Percentiles rank a stretch among this genome's conserved stretches.
These are phyloP conservation scores for Aspergillus cristatus DNA, from an alignment of 495 filamentous ascomycete genomes.

Conservation along the genomic window DNA sequence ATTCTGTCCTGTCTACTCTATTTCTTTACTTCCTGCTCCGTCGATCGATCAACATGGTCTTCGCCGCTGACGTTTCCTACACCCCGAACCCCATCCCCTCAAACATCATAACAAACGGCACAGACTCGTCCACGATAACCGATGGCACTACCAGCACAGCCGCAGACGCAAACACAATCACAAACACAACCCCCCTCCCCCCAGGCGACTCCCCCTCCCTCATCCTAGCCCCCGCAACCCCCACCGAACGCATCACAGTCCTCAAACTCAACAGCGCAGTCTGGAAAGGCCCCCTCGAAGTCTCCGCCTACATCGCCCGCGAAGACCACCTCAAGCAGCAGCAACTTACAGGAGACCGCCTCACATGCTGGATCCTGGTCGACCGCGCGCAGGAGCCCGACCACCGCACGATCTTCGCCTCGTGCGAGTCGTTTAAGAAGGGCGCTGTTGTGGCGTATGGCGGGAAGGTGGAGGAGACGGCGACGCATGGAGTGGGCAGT, in stretches of 20 bases:
- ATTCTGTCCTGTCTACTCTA: too few relatives aligned
- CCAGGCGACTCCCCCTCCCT: constrained; percentile 50
- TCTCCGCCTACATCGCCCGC: constrained; percentile 65
- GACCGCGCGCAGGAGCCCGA: constrained; percentile 40
- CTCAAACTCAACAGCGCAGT: constrained; percentile 58
- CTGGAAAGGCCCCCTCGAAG: constrained; percentile 61
- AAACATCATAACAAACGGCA: too few relatives aligned
- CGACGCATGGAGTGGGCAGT: constrained; percentile 75
- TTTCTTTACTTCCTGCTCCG: too few relatives aligned
- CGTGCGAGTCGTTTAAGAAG: constrained; percentile 80
- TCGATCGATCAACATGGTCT: too few relatives aligned
- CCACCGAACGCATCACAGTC: constrained; percentile 50
- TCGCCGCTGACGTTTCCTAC: too few relatives aligned
- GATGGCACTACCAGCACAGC: too few relatives aligned
- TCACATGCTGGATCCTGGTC: constrained; percentile 83
- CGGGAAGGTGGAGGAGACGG: constrained; percentile 48
- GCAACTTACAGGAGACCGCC: constrained; percentile 56
- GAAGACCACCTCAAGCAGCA: constrained; percentile 64
- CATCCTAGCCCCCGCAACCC: constrained; percentile 57
- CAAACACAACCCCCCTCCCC: constrained; percentile 24
- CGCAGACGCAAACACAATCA: too few relatives aligned
- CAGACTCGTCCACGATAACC: too few relatives aligned
- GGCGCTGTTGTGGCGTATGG: constrained; percentile 48
- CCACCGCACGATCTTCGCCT: constrained; percentile 56
- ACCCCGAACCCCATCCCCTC: too few relatives aligned